phyloP scores from a whole-genome alignment of 2,329 filamentous ascomycete species.

The Pyrenophora seminiperda region DNA sequence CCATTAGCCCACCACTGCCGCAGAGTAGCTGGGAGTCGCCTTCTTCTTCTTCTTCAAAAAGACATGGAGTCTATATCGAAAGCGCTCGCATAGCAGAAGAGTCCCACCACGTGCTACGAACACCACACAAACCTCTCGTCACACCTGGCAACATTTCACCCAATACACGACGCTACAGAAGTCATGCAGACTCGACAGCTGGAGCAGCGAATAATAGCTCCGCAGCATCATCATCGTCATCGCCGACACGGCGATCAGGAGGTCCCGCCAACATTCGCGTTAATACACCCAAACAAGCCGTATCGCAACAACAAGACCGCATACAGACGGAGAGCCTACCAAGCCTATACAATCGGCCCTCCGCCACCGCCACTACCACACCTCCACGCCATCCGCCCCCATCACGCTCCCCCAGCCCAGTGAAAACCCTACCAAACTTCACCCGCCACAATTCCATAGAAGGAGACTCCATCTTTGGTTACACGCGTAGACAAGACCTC shows the following conservation, averaged over 20 bases:
- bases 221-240: slow-evolving; percentile 13
- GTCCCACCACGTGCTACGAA: slow-evolving; percentile 11
- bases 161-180: slow-evolving; percentile 5
- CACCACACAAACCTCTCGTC: slow-evolving; percentile 22
- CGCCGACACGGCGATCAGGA: slow-evolving; percentile 12
- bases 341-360: slow-evolving; percentile 20
- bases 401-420: slow-evolving; percentile 29
- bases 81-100: slow-evolving; percentile 10
- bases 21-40: slow-evolving; percentile 24
- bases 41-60: slow-evolving; percentile 1
- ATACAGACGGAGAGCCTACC: slow-evolving; percentile 24
- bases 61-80: slow-evolving; percentile 1
- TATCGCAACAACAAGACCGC: slow-evolving; percentile 1
- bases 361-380: background rate
- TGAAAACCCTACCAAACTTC: slow-evolving; percentile 30
- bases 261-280: slow-evolving; percentile 31
- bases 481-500: slow-evolving; percentile 19
- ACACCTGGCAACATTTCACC: background rate
- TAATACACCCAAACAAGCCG: slow-evolving; percentile 19
- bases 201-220: slow-evolving; percentile 12
- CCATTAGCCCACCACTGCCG: slow-evolving; percentile 28
- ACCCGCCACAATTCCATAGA: slow-evolving; percentile 28
- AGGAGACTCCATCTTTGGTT: slow-evolving; percentile 32
- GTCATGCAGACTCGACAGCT: slow-evolving; percentile 17
- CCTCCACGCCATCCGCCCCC: slow-evolving; percentile 10